Percentiles rank a stretch among this genome's conserved stretches.
These are phyloP conservation scores for Amoeboaphelidium protococcarum DNA, from an alignment of 371 early-diverging fungal species.

Conservation along the genomic window DNA sequence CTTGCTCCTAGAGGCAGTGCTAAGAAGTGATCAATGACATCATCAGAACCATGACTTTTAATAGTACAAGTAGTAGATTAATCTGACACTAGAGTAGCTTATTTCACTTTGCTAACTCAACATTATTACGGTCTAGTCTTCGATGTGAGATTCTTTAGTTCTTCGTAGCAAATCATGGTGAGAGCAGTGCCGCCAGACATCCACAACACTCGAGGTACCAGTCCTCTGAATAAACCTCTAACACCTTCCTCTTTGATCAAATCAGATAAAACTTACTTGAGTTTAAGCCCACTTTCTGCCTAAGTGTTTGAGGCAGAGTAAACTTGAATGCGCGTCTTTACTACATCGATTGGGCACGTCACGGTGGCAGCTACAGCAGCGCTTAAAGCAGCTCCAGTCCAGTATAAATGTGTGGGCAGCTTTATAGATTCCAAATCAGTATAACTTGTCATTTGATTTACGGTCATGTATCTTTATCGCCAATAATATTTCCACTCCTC, in stretches of 20 bases:
- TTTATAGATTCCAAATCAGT: not conserved
- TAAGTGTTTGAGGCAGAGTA: too few species aligned
- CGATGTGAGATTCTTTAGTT: too few species aligned
- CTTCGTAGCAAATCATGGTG: not conserved
- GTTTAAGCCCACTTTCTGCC: not conserved
- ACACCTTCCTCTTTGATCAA: not conserved
- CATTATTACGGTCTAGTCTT: too few species aligned
- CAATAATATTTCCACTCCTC: not conserved
- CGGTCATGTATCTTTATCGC: too few species aligned
- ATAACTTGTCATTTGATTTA: not conserved
- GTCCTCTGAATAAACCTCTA: not conserved
- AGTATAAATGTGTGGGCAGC: not conserved
- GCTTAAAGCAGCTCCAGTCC: not conserved
- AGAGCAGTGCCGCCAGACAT: not conserved
- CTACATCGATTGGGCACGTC: conserved; percentile 69
- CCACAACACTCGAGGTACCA: not conserved
- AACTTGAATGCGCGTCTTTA: conserved; percentile 64
- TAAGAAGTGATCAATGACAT: too few species aligned
- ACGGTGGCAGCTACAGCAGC: conserved; percentile 47
- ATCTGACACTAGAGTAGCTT: not conserved
- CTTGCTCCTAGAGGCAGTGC: not conserved
- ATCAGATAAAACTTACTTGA: not conserved
- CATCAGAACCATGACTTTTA: too few species aligned
- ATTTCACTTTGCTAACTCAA: not conserved
- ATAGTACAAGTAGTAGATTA: too few species aligned